Evolutionary conservation across 1,284 basidiomycete genomes (phyloP).

Genomic region (Cutaneotrichosporon curvatum): DNA sequence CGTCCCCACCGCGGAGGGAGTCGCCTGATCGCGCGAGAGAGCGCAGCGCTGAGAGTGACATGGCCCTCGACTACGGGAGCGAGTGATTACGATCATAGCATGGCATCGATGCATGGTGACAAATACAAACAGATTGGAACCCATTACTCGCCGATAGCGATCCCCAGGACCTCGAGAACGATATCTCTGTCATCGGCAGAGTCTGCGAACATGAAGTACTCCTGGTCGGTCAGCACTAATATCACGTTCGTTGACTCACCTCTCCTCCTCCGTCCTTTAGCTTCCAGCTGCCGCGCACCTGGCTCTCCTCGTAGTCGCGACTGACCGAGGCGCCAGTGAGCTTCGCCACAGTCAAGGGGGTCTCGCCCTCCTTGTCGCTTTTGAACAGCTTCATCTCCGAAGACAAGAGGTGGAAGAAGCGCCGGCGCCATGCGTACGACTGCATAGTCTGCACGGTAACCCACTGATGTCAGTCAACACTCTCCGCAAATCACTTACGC

Average conservation of each 20-base stretch:
- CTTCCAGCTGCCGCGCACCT: slow-evolving; percentile 40
- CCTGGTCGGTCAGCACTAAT: slow-evolving; percentile 12
- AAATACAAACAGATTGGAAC: neutral
- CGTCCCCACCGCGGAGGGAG: neutral
- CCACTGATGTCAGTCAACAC: slow-evolving; percentile 22
- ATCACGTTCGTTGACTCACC: slow-evolving; percentile 18
- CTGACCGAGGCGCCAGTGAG: neutral
- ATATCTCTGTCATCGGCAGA: slow-evolving; percentile 34
- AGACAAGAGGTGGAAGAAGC: slow-evolving; percentile 33
- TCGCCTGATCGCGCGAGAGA: neutral
- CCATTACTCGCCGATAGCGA: slow-evolving; percentile 5
- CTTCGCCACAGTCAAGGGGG: slow-evolving; percentile 1
- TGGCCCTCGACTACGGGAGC: slow-evolving; percentile 14
- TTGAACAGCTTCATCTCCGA: slow-evolving; percentile 35
- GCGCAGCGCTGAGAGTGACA: slow-evolving; percentile 8
- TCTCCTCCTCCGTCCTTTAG: slow-evolving; percentile 22
- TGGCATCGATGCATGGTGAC: neutral
- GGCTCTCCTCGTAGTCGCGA: slow-evolving; percentile 36
- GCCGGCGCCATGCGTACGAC: slow-evolving; percentile 35
- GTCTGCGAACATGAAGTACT: slow-evolving; percentile 41
- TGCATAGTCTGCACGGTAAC: slow-evolving; percentile 37
- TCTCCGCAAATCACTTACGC: slow-evolving; percentile 27
- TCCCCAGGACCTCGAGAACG: slow-evolving; percentile 25
- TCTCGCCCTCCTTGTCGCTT: slow-evolving; percentile 4
- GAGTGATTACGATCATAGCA: neutral